phyloP scores from a whole-genome alignment of 2,329 filamentous ascomycete species.

The Dactylellina parvicollis region DNA sequence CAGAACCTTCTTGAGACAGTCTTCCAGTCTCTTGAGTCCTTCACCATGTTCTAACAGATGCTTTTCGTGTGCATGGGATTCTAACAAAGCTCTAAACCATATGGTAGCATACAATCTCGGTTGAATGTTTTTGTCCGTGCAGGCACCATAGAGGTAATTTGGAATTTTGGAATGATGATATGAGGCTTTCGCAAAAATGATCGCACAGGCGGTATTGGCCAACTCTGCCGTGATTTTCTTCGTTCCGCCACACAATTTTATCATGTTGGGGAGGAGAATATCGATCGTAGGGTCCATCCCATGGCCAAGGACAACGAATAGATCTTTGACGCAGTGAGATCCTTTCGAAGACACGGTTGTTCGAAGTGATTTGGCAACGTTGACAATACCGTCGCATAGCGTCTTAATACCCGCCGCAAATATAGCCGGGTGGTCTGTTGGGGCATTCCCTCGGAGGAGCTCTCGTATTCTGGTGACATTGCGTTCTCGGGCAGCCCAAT shows the following conservation, averaged over 20 bases:
- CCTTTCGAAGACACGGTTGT: conserved; percentile 91
- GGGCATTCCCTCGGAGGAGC: conserved; percentile 83
- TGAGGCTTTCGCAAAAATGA: conserved; percentile 79
- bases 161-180: conserved; percentile 79
- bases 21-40: conserved; percentile 83
- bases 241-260: conserved; percentile 87
- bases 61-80: conserved; percentile 80
- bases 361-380: conserved; percentile 81
- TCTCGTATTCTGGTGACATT: conserved; percentile 78
- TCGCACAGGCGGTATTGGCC: conserved; percentile 82
- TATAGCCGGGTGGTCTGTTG: conserved; percentile 76
- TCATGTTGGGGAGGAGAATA: conserved; percentile 84
- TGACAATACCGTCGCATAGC: conserved; percentile 87
- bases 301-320: conserved; percentile 78
- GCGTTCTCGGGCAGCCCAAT: conserved; percentile 89
- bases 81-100: conserved; percentile 86
- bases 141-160: conserved; percentile 83
- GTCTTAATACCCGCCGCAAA: conserved; percentile 77
- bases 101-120: conserved; percentile 79
- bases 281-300: conserved; percentile 89
- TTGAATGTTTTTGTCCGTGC: conserved; percentile 92
- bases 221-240: conserved; percentile 92
- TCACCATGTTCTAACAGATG: conserved; percentile 83
- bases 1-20: conserved; percentile 88
- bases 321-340: conserved; percentile 83